phyloP scores from a whole-genome alignment of 169 alveolate genomes.

The Plasmodium reichenowi region DNA sequence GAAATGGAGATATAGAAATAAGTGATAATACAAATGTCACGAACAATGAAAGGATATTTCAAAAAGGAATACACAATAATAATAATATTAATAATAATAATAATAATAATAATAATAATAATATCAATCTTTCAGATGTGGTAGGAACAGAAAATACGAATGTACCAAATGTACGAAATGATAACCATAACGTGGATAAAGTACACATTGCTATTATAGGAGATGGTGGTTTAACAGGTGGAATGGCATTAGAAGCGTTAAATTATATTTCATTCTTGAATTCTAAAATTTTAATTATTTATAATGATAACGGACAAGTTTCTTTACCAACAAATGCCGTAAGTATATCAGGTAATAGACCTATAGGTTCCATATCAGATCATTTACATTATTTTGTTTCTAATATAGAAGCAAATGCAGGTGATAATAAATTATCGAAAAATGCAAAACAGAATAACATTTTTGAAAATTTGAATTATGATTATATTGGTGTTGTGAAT shows the following conservation, averaged over 20 bases:
- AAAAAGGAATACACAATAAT: neutral
- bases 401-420: constrained; percentile 8
- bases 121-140: neutral
- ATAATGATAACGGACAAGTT: constrained; percentile 91
- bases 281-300: constrained; percentile 87
- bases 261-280: constrained; percentile 86
- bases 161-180: neutral
- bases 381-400: constrained; percentile 57
- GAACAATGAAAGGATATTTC: neutral
- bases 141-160: constrained; percentile 32
- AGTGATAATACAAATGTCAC: constrained; percentile 1
- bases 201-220: constrained; percentile 89
- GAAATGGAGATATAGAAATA: constrained; percentile 43
- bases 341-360: constrained; percentile 77
- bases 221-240: constrained; percentile 93
- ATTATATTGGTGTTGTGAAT: constrained; percentile 86
- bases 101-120: neutral
- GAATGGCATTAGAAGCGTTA: constrained; percentile 92
- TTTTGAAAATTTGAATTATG: constrained; percentile 72
- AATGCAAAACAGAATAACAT: constrained; percentile 30
- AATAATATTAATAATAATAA: neutral
- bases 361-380: constrained; percentile 77
- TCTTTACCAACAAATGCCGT: constrained; percentile 88
- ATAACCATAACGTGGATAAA: constrained; percentile 28
- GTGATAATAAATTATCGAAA: neutral